Base-by-base conservation (phyloP, 1,284 basidiomycete species). In the Sphagnurus paluster region DNA sequence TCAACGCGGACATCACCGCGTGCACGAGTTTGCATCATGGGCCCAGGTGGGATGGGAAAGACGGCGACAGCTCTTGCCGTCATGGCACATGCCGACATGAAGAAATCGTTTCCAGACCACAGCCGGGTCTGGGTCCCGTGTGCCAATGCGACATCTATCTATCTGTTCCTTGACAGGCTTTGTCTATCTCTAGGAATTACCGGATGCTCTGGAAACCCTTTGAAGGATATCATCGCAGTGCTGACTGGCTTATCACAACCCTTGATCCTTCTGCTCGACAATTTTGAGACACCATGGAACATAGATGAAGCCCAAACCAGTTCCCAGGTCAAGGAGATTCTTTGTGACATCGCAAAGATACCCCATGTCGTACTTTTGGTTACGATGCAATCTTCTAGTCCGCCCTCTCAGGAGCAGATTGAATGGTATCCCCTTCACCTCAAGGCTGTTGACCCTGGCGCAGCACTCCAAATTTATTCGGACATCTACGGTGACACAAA, bases 201-300 rank as follows among this genome's bases (percentile, higher is more conserved):
- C 11, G 35, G 32, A n/a, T 41, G 50, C 13, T 54, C 58, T 2
- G 43, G 39, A 2, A 35, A 54, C 30, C 24, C 44, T 20, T 47
- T 61, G n/a, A 34, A 25, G 1, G 55, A 58, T 30, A 57, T 61
- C 33, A 23, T 57, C 14, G 46, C 43, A 11, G 47, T 42, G 17
- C 44, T 56, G 7, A 33, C 41, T n/a, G 11, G 23, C 0, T 44
- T 47, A 4, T 28, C 41, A 13, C 7, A 14, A 30, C 51, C 3
- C 39, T 13, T 49, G 2, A 33, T 68, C 14, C 32, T 68, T 4
- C 39, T 67, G 2, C 46, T 69, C 2, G 67, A 69, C 25, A 68
- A 68, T 44, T 60, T 69, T 33, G 66, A 69, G 47, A 66, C 64
- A 0, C 55, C 60, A 2, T 65, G 63, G 65, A 54, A 63, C 26